Conservation (phyloP, 228 moss, liverwort and hornwort genomes). For the Sphagnum magellanicum region DNA sequence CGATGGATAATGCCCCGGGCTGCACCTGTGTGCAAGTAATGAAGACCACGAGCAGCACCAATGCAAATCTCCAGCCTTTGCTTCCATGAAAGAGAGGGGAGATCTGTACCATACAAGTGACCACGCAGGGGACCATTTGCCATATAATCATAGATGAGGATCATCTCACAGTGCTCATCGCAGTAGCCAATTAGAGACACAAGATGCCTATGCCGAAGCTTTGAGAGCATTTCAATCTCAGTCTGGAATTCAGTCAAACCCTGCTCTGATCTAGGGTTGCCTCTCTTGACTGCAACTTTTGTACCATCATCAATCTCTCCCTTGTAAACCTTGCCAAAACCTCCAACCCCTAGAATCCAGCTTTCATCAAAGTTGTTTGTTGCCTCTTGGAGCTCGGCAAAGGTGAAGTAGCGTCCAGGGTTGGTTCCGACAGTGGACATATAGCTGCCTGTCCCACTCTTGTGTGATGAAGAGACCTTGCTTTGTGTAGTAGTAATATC, state of each 20-base stretch:
- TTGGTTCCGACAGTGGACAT: constrained; percentile 66
- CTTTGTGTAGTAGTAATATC: constrained; percentile 53
- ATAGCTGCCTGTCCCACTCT: constrained; percentile 85
- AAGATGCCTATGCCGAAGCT: constrained; percentile 73
- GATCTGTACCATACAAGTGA: constrained; percentile 74
- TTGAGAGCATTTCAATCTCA: constrained; percentile 78
- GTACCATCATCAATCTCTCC: constrained; percentile 76
- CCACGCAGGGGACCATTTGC: constrained; percentile 78
- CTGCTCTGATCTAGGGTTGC: constrained; percentile 78
- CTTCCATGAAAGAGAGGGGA: constrained; percentile 84
- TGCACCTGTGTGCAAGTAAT: constrained; percentile 95
- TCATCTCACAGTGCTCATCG: constrained; percentile 93
- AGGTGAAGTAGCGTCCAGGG: constrained; percentile 78
- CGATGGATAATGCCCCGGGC: constrained; percentile 94
- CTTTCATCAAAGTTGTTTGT: constrained; percentile 83
- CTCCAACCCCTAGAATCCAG: constrained; percentile 73
- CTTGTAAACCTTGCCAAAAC: constrained; percentile 87
- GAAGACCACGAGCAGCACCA: constrained; percentile 83
- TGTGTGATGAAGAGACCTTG: constrained; percentile 54
- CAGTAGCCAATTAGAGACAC: constrained; percentile 85
- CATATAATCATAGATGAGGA: constrained; percentile 90
- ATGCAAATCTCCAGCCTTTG: constrained; percentile 96
- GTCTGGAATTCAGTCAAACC: constrained; percentile 85
- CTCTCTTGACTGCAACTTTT: constrained; percentile 80
- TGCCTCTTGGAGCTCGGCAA: constrained; percentile 79